phyloP scores from a whole-genome alignment of 129 eudicot genomes.

The Artemisia tridentata region DNA sequence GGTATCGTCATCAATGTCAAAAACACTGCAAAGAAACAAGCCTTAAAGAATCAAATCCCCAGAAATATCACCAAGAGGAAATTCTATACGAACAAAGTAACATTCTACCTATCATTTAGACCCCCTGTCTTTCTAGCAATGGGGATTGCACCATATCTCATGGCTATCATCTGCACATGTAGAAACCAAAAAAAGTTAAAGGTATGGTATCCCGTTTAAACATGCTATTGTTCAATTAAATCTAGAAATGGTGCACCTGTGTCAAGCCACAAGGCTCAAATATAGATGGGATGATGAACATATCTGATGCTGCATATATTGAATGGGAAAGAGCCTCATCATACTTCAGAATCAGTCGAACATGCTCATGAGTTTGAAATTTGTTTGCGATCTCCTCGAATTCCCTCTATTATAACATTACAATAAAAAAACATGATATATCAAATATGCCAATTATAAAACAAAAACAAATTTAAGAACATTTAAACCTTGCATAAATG shows the following conservation, averaged over 20 bases:
- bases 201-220: background rate
- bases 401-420: constrained; percentile 57
- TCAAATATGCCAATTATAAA: background rate
- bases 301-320: constrained; percentile 94
- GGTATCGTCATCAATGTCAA: constrained; percentile 79
- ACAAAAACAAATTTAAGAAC: background rate
- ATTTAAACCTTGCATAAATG: constrained; percentile 3
- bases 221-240: background rate
- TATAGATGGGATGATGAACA: constrained; percentile 97
- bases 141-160: constrained; percentile 97
- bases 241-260: constrained; percentile 51
- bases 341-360: constrained; percentile 74
- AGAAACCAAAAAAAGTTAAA: constrained; percentile 14
- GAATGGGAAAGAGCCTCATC: constrained; percentile 86
- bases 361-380: constrained; percentile 70
- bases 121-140: constrained; percentile 94
- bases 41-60: constrained; percentile 10
- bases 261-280: constrained; percentile 99
- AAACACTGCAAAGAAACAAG: constrained; percentile 60
- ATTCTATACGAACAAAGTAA: background rate
- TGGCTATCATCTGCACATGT: constrained; percentile 90
- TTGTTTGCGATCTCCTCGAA: constrained; percentile 80
- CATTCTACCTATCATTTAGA: constrained; percentile 81
- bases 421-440: background rate
- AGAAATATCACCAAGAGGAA: background rate